Evolutionary conservation across 208 protist genomes (phyloP).

Genomic region (Leptomonas seymouri): DNA sequence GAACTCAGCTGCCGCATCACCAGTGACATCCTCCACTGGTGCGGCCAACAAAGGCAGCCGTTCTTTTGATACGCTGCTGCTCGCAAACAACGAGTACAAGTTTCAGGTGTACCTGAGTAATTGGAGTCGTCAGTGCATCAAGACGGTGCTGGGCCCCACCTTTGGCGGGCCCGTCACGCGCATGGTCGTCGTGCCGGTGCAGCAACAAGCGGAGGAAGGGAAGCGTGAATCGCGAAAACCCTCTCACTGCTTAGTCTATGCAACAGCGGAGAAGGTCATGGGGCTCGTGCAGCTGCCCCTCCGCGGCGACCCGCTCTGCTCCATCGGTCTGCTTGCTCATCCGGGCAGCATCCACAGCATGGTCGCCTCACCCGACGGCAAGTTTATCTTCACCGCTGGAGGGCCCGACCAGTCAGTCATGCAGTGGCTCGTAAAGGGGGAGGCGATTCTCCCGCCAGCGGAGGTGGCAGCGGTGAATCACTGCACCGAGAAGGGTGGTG

Average conservation of each 20-base stretch:
- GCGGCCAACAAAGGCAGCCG: not conserved
- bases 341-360: constrained; percentile 77
- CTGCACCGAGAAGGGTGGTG: constrained; percentile 38
- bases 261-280: constrained; percentile 91
- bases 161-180: constrained; percentile 91
- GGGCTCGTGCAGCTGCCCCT: constrained; percentile 93
- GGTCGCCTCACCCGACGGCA: constrained; percentile 80
- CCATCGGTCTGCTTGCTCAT: constrained; percentile 95
- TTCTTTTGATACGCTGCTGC: constrained; percentile 67
- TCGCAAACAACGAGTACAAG: constrained; percentile 93
- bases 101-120: constrained; percentile 82
- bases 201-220: not conserved
- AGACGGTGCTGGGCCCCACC: constrained; percentile 90
- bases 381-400: constrained; percentile 92
- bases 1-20: not conserved
- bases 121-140: constrained; percentile 87
- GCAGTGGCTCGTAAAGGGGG: constrained; percentile 86
- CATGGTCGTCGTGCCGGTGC: constrained; percentile 52
- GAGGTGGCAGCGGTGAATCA: constrained; percentile 16
- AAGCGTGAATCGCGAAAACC: not conserved
- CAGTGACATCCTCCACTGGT: too few species aligned
- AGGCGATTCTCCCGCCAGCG: constrained; percentile 38
- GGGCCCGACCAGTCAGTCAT: constrained; percentile 90
- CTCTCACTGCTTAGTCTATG: constrained; percentile 80
- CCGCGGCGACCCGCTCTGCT: constrained; percentile 88